Evolutionary conservation across 176 grass and related monocot species (phyloP).

Genomic region (Oryza brachyantha): DNA sequence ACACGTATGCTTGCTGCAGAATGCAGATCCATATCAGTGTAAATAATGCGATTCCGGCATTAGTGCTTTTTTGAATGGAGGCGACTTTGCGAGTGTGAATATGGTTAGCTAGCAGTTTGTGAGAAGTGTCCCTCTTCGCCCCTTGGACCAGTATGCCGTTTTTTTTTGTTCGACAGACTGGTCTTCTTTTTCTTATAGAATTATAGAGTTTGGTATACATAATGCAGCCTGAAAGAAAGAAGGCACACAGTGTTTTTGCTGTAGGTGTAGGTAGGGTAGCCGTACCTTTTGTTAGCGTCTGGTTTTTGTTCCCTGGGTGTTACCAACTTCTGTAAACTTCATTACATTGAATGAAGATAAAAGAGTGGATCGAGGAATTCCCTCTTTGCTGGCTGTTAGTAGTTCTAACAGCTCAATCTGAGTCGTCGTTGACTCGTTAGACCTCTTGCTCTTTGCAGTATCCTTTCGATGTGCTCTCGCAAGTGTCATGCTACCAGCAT

Average conservation of each 20-base stretch:
- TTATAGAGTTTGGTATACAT: slow-evolving; percentile 19
- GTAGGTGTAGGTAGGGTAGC: slow-evolving; percentile 24
- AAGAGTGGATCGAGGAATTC: background rate
- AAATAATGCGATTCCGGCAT: slow-evolving; percentile 33
- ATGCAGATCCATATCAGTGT: slow-evolving; percentile 10
- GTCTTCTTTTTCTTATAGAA: background rate
- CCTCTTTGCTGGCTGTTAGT: background rate
- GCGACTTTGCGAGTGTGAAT: slow-evolving; percentile 42
- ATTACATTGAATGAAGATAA: slow-evolving; percentile 17
- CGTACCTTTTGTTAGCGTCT: slow-evolving; percentile 5
- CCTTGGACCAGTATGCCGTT: background rate
- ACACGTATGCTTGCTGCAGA: background rate
- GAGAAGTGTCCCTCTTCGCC: slow-evolving; percentile 10
- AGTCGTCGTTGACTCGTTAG: background rate
- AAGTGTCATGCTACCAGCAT: too few relatives aligned
- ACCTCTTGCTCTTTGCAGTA: background rate
- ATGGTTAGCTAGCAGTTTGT: slow-evolving; percentile 29
- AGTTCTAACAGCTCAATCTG: background rate
- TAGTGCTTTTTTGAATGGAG: background rate
- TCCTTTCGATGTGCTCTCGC: too few relatives aligned
- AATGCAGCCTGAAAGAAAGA: slow-evolving; percentile 20
- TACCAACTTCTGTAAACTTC: slow-evolving; percentile 17
- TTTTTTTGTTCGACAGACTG: slow-evolving; percentile 1
- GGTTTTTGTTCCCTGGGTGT: background rate
- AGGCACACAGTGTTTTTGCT: background rate